Percentiles rank a stretch among this genome's conserved stretches.
Conservation (phyloP, 306 rosid species). For the Rosa multiflora region DNA sequence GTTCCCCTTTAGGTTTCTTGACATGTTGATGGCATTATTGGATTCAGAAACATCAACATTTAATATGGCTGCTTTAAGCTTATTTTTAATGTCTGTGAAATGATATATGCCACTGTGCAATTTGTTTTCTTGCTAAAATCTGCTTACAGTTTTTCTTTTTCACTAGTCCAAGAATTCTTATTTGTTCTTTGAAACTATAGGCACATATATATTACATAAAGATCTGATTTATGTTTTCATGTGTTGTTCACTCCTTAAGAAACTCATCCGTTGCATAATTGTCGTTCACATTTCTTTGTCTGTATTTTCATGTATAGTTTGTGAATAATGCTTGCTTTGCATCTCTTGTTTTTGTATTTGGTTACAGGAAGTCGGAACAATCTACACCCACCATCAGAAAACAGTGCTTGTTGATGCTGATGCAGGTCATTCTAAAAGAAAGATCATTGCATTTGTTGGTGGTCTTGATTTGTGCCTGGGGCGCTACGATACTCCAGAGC, state of each 20-base stretch:
- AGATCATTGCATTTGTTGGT: constrained; percentile 82
- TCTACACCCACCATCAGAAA: constrained; percentile 95
- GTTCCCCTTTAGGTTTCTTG: neutral
- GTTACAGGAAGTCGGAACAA: constrained; percentile 79
- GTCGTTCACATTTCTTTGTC: neutral
- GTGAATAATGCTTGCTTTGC: constrained; percentile 15
- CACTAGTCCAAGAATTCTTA: neutral
- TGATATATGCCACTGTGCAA: neutral
- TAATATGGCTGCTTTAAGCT: neutral
- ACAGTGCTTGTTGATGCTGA: constrained; percentile 91
- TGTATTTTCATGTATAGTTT: neutral
- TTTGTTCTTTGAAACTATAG: neutral
- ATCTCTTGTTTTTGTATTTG: neutral
- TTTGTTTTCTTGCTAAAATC: neutral
- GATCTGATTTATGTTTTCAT: neutral
- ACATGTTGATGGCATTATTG: neutral
- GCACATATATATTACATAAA: neutral
- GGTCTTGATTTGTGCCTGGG: constrained; percentile 90
- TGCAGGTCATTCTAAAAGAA: constrained; percentile 66
- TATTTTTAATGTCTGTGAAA: neutral
- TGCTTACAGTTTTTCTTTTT: neutral
- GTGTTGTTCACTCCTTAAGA: neutral
- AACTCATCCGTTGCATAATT: neutral
- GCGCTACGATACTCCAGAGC: constrained; percentile 76
- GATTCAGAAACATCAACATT: neutral